A percentile compares a stretch with the other conserved stretches of the same genome.
These are phyloP conservation scores for Lophiostoma macrostomum DNA, from an alignment of 495 filamentous ascomycete species.

Conservation along the genomic window DNA sequence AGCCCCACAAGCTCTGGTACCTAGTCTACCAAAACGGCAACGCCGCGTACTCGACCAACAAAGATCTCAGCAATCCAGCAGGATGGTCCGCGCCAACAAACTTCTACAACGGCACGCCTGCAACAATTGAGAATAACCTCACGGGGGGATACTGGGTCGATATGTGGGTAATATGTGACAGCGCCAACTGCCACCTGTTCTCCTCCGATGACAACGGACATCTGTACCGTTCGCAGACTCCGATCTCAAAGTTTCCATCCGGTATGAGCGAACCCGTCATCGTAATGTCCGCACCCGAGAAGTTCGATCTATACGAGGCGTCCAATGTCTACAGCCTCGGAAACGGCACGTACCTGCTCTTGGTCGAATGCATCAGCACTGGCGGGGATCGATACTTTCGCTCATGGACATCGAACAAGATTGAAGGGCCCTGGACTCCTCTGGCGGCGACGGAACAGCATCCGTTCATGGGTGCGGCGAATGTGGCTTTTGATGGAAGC, in stretches of 20 bases:
- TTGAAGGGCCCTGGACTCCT: conserved; percentile 24
- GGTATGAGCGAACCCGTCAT: conserved; percentile 29
- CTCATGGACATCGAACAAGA: conserved; percentile 25
- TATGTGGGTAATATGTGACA: conserved; percentile 36
- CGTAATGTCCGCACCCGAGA: conserved; percentile 14
- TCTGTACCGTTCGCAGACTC: conserved; percentile 30
- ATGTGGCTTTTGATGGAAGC: conserved; percentile 25
- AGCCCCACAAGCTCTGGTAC: conserved; percentile 33
- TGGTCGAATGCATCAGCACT: conserved; percentile 31
- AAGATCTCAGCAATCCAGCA: conserved; percentile 30
- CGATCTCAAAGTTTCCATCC: conserved; percentile 25
- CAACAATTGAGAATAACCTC: conserved; percentile 15
- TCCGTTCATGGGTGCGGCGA: conserved; percentile 21
- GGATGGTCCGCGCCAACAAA: conserved; percentile 29
- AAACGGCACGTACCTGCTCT: conserved; percentile 25
- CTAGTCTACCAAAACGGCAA: conserved; percentile 34
- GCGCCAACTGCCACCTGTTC: conserved; percentile 30
- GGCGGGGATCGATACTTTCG: conserved; percentile 32
- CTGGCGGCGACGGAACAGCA: conserved; percentile 27
- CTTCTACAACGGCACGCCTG: conserved; percentile 26
- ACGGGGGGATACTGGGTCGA: conserved; percentile 33
- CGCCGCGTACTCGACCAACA: conserved; percentile 33
- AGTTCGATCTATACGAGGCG: conserved; percentile 30
- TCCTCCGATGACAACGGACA: conserved; percentile 31
- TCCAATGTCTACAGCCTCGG: conserved; percentile 28